Conservation (phyloP, 805 yeast species). For the Yarrowia hollandica region DNA sequence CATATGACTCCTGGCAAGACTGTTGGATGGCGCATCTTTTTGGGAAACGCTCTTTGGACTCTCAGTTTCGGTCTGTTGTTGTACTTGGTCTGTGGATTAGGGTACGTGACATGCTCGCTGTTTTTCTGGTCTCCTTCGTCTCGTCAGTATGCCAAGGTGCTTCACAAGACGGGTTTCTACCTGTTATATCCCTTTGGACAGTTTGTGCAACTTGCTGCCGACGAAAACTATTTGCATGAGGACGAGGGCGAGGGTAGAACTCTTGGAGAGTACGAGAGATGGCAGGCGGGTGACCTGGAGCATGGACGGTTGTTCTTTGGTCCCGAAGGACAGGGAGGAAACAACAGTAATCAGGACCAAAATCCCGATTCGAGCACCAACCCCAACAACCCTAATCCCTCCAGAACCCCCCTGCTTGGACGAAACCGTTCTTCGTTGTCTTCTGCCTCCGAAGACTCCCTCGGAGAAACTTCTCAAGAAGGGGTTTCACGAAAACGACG, state of each 20-base stretch:
- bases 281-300: constrained; percentile 75
- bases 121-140: constrained; percentile 51
- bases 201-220: constrained; percentile 73
- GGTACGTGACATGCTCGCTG: constrained; percentile 48
- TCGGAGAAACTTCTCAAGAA: neutral
- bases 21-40: constrained; percentile 59
- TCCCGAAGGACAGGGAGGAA: too few relatives aligned
- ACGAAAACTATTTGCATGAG: constrained; percentile 77
- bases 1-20: constrained; percentile 64
- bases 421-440: neutral
- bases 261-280: constrained; percentile 76
- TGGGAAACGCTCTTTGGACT: constrained; percentile 75
- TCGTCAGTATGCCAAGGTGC: constrained; percentile 60
- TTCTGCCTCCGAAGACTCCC: constrained; percentile 19
- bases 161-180: constrained; percentile 66
- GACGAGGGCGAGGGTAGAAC: constrained; percentile 88
- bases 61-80: constrained; percentile 57
- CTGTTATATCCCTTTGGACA: constrained; percentile 86
- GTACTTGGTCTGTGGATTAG: constrained; percentile 40
- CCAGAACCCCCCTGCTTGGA: constrained; percentile 18
- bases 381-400: constrained; percentile 12
- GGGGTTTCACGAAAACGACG: constrained; percentile 44
- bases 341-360: too few relatives aligned
- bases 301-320: constrained; percentile 80
- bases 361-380: too few relatives aligned